phyloP scores from a whole-genome alignment of 2,329 filamentous ascomycete species.

The Thielaviopsis musarum region DNA sequence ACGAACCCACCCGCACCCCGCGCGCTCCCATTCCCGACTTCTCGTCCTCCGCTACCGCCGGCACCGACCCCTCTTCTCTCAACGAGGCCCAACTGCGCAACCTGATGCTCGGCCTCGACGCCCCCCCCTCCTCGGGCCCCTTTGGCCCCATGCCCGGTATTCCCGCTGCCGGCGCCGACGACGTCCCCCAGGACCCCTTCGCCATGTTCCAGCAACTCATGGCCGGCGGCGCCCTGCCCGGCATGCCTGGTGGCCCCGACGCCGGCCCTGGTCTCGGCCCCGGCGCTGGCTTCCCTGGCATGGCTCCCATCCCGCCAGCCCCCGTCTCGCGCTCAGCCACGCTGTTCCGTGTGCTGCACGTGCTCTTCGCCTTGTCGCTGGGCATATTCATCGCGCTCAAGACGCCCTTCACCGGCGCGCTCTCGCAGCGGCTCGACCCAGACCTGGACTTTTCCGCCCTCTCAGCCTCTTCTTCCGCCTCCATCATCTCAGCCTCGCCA shows the following conservation, averaged over 20 bases:
- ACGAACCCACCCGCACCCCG: constrained; percentile 28
- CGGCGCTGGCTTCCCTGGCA: constrained; percentile 26
- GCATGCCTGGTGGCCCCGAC: constrained; percentile 13
- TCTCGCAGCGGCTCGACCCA: constrained; percentile 34
- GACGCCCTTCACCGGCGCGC: constrained; percentile 52
- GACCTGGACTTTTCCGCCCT: constrained; percentile 16
- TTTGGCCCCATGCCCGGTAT: constrained; percentile 16
- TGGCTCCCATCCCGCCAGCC: constrained; percentile 21
- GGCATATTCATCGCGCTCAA: constrained; percentile 53
- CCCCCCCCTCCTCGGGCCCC: constrained; percentile 16
- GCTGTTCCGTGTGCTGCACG: constrained; percentile 59
- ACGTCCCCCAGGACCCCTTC: constrained; percentile 13
- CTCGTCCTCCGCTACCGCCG: constrained; percentile 19
- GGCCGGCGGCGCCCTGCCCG: constrained; percentile 23
- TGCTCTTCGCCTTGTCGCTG: constrained; percentile 50
- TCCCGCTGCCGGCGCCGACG: constrained; percentile 13
- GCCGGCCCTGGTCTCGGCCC: constrained; percentile 23
- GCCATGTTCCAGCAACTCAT: constrained; percentile 62
- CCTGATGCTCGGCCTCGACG: constrained; percentile 44
- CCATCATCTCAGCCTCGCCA: not conserved
- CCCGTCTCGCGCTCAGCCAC: constrained; percentile 20
- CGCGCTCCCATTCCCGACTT: constrained; percentile 15
- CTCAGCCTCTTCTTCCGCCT: constrained; percentile 18
- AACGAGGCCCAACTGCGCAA: constrained; percentile 46
- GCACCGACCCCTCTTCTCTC: constrained; percentile 19